phyloP scores from a whole-genome alignment of 2,329 filamentous ascomycete genomes.

The Lachnellula hyalina region DNA sequence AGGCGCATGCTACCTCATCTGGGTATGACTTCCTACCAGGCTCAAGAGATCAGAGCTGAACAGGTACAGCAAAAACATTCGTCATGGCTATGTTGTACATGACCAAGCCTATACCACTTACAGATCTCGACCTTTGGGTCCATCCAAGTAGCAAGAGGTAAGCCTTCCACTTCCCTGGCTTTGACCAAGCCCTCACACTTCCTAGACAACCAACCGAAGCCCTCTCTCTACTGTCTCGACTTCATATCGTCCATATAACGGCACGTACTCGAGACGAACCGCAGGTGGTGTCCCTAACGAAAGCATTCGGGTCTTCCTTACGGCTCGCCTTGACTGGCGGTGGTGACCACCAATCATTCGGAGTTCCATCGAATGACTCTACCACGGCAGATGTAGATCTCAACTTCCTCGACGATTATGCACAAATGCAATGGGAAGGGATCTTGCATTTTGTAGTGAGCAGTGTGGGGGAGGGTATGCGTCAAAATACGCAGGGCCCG shows the following conservation, averaged over 20 bases:
- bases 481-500: constrained; percentile 46
- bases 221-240: constrained; percentile 70
- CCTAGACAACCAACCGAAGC: constrained; percentile 75
- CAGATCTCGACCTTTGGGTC: constrained; percentile 82
- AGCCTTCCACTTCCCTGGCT: constrained; percentile 14
- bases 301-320: constrained; percentile 78
- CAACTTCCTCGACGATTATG: constrained; percentile 75
- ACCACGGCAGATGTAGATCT: constrained; percentile 61
- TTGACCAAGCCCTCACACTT: constrained; percentile 9
- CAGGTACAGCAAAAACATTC: constrained; percentile 72
- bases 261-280: constrained; percentile 55
- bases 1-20: constrained; percentile 93
- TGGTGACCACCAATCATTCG: constrained; percentile 82
- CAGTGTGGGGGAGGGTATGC: constrained; percentile 53
- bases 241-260: constrained; percentile 78
- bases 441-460: constrained; percentile 94
- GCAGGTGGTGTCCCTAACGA: constrained; percentile 69
- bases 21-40: constrained; percentile 46
- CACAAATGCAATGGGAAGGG: constrained; percentile 87
- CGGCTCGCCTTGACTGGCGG: constrained; percentile 83
- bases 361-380: constrained; percentile 68
- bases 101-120: constrained; percentile 70
- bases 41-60: constrained; percentile 14
- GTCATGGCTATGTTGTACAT: constrained; percentile 96
- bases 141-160: constrained; percentile 59